Percentiles rank a stretch among this genome's conserved stretches.
These are phyloP conservation scores for Leccinum subtestaceum DNA, from an alignment of 768 basidiomycete species.

Conservation along the genomic window DNA sequence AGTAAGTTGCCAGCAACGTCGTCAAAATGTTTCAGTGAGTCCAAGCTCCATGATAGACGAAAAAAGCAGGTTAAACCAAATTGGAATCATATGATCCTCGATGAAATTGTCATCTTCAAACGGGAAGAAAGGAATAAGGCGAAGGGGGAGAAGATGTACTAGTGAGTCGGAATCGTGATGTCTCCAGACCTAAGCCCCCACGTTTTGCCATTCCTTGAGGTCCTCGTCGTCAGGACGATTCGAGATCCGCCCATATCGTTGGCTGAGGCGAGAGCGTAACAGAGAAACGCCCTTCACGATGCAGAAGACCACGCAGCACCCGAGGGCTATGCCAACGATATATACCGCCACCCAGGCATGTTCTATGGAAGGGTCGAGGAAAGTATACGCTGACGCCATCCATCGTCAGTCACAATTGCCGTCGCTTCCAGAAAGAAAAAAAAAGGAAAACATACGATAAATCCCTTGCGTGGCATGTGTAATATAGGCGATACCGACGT, in stretches of 20 bases:
- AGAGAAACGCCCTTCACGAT: constrained; percentile 42
- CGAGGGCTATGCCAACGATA: constrained; percentile 57
- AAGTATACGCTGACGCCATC: constrained; percentile 53
- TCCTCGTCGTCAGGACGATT: constrained; percentile 19
- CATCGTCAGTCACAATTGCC: constrained; percentile 3
- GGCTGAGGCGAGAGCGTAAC: constrained; percentile 36
- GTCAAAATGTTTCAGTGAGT: neutral
- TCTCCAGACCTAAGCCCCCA: constrained; percentile 28
- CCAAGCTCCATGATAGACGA: neutral
- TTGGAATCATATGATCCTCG: neutral
- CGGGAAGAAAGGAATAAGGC: neutral
- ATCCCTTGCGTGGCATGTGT: constrained; percentile 58
- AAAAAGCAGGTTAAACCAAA: neutral
- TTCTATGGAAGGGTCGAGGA: constrained; percentile 54
- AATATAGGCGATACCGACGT: constrained; percentile 69
- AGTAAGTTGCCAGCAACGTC: neutral
- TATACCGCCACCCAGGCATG: constrained; percentile 52
- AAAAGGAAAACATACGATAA: constrained; percentile 49
- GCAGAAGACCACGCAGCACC: constrained; percentile 49
- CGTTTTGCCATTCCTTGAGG: constrained; percentile 47
- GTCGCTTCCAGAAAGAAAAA: too few species aligned
- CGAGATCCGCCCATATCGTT: constrained; percentile 11
- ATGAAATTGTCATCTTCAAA: neutral
- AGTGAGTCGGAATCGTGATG: neutral
- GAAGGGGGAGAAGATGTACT: neutral